Base-by-base conservation (phyloP, 768 basidiomycete genomes). In the Suillus lakei region DNA sequence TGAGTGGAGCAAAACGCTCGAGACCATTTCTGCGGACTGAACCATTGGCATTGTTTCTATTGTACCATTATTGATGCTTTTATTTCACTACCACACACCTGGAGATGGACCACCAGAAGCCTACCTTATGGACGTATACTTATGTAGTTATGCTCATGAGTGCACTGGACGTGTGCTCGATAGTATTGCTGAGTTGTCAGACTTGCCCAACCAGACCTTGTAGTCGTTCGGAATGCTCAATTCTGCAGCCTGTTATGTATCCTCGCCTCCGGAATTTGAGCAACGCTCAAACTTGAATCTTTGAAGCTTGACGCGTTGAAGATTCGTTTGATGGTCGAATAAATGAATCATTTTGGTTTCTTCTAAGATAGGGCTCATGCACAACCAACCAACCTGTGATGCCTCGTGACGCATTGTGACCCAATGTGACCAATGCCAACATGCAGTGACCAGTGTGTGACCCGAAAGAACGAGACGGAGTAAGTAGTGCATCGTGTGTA, bases 1-100 rank as follows among this genome's bases (percentile, higher is more conserved):
- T 10, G 75, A 82, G 63, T 93, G 92, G 92, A 91, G 88, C 71
- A 83, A 83, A 72, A 90, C 89, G 3, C 77, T 93, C 62, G 84
- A 88, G 70, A 84, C 82, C 2, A 74, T 91, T 55, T 71, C 63
- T 21, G 63, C 63, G 16, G 59, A 60, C 21, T 75, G 59, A 74
- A 28, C 23, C 23, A 21, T 39, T 39, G 23, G 12, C 36, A 26
- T 16, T 41, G n/a, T 59, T 13, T 41, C 38, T 26, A 16, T 56
- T 23, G 23, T 58, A 58, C 9, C 38, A 21, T 59, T 39, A 59
- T 59, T 41, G 58, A 59, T 41, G 26, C 5, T 7, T 39, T 32
- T 41, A 41, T 59, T 59, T 28, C 26, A 41, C 18, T 38, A 59
- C 38, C 58, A 41, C 18, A 3, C 18, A n/a, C 39, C 6, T n/a